These are phyloP conservation scores for Tillandsia leiboldiana DNA, from an alignment of 176 grass and related monocot genomes.

Conservation along the genomic window DNA sequence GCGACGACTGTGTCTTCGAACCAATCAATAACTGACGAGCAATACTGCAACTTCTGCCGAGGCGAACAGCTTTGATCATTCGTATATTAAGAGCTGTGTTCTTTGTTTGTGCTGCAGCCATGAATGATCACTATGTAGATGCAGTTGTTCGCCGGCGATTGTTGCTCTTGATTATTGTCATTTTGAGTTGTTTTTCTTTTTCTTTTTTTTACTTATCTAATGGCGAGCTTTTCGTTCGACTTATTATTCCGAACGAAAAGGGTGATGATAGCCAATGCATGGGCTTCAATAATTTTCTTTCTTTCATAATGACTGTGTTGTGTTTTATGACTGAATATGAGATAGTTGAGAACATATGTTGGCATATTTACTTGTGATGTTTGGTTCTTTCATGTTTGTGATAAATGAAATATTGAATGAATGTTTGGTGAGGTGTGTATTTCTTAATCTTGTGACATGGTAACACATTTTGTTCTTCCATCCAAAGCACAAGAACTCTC, in stretches of 20 bases:
- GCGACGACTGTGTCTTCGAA: constrained; percentile 37
- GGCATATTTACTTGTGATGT: background rate
- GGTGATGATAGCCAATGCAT: background rate
- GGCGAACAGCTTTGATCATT: constrained; percentile 36
- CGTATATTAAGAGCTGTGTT: constrained; percentile 63
- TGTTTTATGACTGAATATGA: background rate
- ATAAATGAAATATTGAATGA: background rate
- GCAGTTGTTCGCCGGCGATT: constrained; percentile 32
- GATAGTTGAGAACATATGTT: background rate
- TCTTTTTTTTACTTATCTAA: constrained; percentile 15
- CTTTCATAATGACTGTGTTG: background rate
- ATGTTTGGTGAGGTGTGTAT: background rate
- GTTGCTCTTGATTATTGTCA: constrained; percentile 5
- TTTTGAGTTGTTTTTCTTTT: constrained; percentile 21
- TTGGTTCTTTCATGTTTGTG: background rate
- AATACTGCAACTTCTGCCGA: background rate
- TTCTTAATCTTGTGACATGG: background rate
- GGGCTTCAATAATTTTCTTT: background rate
- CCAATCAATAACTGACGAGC: constrained; percentile 29
- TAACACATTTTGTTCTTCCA: background rate
- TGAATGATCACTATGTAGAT: constrained; percentile 46
- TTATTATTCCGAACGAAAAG: constrained; percentile 54
- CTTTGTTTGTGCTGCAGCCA: constrained; percentile 71
- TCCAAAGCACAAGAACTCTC: background rate
- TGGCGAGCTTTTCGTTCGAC: constrained; percentile 41